These are phyloP conservation scores for Fraxinus latifolia DNA, from an alignment of 305 asterid species.

Conservation along the genomic window DNA sequence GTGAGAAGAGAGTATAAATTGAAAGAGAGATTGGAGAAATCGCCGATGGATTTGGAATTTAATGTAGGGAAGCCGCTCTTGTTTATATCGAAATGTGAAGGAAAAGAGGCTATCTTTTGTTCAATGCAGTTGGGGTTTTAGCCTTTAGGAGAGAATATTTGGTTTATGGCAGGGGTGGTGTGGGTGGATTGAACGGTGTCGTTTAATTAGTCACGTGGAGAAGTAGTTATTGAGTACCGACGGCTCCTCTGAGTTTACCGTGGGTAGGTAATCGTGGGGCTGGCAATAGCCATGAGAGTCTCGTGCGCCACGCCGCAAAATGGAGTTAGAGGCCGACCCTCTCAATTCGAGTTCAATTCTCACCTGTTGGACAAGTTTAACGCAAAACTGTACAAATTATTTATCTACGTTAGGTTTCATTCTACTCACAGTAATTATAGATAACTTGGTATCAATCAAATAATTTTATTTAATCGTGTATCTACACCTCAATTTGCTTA, in stretches of 20 bases:
- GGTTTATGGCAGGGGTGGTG: not conserved
- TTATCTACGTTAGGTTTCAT: no score
- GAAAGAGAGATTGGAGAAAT: conserved; percentile 2
- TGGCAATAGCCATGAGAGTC: not conserved
- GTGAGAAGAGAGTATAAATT: not conserved
- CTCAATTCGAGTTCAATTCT: not conserved
- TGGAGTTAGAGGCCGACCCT: not conserved
- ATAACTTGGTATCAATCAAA: no score
- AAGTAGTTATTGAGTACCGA: no score
- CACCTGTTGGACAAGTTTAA: no score
- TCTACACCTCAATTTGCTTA: not conserved
- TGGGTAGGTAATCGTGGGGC: not conserved
- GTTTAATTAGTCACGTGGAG: not conserved
- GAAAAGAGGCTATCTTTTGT: conserved; percentile 1
- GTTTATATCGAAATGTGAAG: conserved; percentile 20
- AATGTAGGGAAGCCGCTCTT: conserved; percentile 1
- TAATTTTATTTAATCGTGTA: no score
- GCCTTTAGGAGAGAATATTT: not conserved
- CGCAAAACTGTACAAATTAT: not conserved
- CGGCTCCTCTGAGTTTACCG: not conserved
- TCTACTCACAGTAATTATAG: no score
- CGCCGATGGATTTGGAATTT: not conserved
- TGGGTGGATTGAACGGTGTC: not conserved
- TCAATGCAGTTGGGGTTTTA: conserved; percentile 1
- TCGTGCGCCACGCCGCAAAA: not conserved